Percentiles rank a stretch among this genome's conserved stretches.
Conservation (phyloP, 352 stramenopile species). For the Phytophthora tentaculata region DNA sequence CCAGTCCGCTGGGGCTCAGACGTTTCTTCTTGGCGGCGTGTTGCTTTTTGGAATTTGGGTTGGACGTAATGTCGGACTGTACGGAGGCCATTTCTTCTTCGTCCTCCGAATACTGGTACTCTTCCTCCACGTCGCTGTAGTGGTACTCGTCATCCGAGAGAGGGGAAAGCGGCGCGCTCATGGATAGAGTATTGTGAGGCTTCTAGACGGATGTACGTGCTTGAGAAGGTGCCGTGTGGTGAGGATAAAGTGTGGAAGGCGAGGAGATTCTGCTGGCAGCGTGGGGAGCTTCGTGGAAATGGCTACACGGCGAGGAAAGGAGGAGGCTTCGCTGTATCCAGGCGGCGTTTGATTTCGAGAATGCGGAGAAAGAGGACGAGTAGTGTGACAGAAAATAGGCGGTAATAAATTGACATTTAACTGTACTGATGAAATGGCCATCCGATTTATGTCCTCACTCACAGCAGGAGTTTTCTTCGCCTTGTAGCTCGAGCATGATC, state of each 20-base stretch:
- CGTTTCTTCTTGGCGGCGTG: slow-evolving; percentile 74
- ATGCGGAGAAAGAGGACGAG: slow-evolving; percentile 33
- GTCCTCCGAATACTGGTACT: slow-evolving; percentile 73
- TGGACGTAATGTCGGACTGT: slow-evolving; percentile 29
- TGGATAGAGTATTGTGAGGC: slow-evolving; percentile 8
- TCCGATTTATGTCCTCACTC: no score
- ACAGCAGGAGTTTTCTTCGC: no score
- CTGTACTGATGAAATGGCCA: no score
- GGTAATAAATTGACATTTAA: no score
- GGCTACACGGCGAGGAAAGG: slow-evolving; percentile 10
- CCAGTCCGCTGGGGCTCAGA: slow-evolving; percentile 47
- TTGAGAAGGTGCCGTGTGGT: not conserved
- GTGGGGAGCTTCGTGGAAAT: not conserved
- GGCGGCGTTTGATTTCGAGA: slow-evolving; percentile 16
- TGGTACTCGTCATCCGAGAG: slow-evolving; percentile 85
- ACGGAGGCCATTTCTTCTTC: slow-evolving; percentile 39
- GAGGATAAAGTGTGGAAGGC: not conserved
- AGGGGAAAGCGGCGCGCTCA: slow-evolving; percentile 47
- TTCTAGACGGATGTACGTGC: not conserved
- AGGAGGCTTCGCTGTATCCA: not conserved
- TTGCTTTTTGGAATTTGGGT: slow-evolving; percentile 40
- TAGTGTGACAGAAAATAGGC: no score
- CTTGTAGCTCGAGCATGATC: no score
- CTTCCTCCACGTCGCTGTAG: slow-evolving; percentile 80
- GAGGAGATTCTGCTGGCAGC: not conserved